Evolutionary conservation across 2,329 filamentous ascomycete genomes (phyloP).

Genomic region (Drechslerella stenobrocha): DNA sequence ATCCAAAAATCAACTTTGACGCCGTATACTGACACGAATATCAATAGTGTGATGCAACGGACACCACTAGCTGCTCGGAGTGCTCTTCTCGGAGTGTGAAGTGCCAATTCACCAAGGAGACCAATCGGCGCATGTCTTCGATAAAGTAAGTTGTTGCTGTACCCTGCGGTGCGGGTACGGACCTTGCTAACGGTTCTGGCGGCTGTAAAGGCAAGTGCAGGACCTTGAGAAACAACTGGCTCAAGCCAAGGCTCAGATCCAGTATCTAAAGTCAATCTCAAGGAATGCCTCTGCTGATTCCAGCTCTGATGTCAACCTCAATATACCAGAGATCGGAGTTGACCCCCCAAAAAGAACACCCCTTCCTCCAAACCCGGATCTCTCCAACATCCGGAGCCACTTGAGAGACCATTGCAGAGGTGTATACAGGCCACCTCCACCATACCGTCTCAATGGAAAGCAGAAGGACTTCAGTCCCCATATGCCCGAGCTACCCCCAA

Average conservation of each 20-base stretch:
- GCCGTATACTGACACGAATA: background rate
- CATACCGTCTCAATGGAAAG: slow-evolving; percentile 63
- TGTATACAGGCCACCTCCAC: slow-evolving; percentile 75
- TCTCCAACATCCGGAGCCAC: slow-evolving; percentile 72
- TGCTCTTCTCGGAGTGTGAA: slow-evolving; percentile 95
- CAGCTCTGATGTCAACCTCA: slow-evolving; percentile 53
- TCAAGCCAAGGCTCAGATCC: slow-evolving; percentile 77
- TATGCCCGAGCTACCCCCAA: slow-evolving; percentile 70
- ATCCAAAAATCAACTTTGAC: slow-evolving; percentile 15
- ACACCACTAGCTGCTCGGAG: slow-evolving; percentile 93
- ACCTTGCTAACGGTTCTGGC: slow-evolving; percentile 10
- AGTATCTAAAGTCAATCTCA: slow-evolving; percentile 69
- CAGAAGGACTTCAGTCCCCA: slow-evolving; percentile 61
- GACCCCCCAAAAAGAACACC: slow-evolving; percentile 68
- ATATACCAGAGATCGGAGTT: slow-evolving; percentile 66
- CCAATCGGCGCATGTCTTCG: slow-evolving; percentile 96
- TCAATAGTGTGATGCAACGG: slow-evolving; percentile 80
- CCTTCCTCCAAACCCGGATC: slow-evolving; percentile 67
- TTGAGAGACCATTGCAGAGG: slow-evolving; percentile 74
- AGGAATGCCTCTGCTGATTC: slow-evolving; percentile 55
- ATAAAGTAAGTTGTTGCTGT: slow-evolving; percentile 69
- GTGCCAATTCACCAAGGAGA: slow-evolving; percentile 99
- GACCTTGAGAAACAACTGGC: slow-evolving; percentile 91
- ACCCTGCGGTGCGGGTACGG: background rate
- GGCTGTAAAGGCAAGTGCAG: slow-evolving; percentile 74